Conservation (phyloP, 1,284 basidiomycete species). For the Ustilago loliicola region DNA sequence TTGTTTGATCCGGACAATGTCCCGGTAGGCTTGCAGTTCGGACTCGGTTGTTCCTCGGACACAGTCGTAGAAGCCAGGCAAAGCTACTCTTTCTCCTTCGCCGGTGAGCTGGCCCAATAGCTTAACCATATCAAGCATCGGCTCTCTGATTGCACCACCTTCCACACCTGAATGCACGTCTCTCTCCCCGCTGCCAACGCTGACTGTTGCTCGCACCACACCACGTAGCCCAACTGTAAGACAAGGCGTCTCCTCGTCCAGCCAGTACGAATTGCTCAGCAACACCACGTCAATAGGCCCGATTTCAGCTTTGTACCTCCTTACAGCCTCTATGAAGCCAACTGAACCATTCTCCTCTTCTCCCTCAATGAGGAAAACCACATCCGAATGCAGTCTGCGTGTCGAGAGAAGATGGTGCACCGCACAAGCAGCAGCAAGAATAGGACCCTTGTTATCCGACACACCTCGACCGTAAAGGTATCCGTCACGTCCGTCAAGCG, state of each 20-base stretch:
- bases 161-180: conserved; percentile 93
- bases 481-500: conserved; percentile 85
- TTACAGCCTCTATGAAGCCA: conserved; percentile 84
- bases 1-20: conserved; percentile 56
- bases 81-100: conserved; percentile 74
- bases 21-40: conserved; percentile 69
- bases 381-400: conserved; percentile 83
- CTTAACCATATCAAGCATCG: conserved; percentile 90
- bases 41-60: conserved; percentile 61
- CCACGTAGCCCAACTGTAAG: conserved; percentile 95
- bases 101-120: conserved; percentile 82
- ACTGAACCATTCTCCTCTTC: conserved; percentile 93
- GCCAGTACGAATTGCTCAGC: conserved; percentile 90
- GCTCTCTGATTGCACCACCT: conserved; percentile 87
- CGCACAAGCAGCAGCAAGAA: conserved; percentile 90
- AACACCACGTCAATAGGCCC: conserved; percentile 63
- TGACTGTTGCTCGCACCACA: conserved; percentile 85
- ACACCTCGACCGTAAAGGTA: conserved; percentile 94
- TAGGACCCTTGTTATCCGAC: conserved; percentile 85
- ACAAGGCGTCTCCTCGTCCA: conserved; percentile 92
- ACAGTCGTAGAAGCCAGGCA: conserved; percentile 84
- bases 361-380: conserved; percentile 93
- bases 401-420: conserved; percentile 82
- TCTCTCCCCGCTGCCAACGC: conserved; percentile 75
- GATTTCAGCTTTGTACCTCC: conserved; percentile 75